phyloP scores from a whole-genome alignment of 2,329 filamentous ascomycete genomes.

The Macrophomina phaseolina region DNA sequence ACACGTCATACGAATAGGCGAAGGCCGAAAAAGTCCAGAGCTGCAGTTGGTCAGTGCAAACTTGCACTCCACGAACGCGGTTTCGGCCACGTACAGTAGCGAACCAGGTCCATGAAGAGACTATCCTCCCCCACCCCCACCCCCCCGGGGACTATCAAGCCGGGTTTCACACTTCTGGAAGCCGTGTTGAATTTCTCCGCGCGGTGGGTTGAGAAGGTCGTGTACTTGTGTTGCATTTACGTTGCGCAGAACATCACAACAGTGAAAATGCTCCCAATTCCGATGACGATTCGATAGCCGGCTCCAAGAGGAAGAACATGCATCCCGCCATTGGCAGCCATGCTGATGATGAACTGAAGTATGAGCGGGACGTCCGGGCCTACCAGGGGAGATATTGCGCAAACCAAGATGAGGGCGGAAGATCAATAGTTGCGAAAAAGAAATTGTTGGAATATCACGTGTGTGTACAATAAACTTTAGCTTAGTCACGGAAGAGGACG shows the following conservation, averaged over 20 bases:
- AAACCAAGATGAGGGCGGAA: no score
- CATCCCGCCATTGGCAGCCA: background rate
- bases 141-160: no score
- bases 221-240: slow-evolving; percentile 39
- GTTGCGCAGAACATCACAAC: slow-evolving; percentile 38
- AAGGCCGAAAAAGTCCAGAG: slow-evolving; percentile 31
- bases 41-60: slow-evolving; percentile 25
- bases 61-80: slow-evolving; percentile 29
- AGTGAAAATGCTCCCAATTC: slow-evolving; percentile 55
- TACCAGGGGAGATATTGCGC: no score
- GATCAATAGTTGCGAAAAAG: no score
- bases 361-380: no score
- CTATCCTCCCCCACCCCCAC: no score
- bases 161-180: slow-evolving; percentile 51
- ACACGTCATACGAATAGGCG: slow-evolving; percentile 38
- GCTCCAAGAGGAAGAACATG: slow-evolving; percentile 43
- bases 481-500: no score
- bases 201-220: slow-evolving; percentile 47
- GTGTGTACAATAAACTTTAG: no score
- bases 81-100: slow-evolving; percentile 42
- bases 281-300: slow-evolving; percentile 58
- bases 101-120: slow-evolving; percentile 58
- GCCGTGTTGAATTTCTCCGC: slow-evolving; percentile 58
- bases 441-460: no score
- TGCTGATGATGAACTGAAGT: background rate